phyloP scores from a whole-genome alignment of 2,329 filamentous ascomycete genomes.

The Myriangium duriaei region DNA sequence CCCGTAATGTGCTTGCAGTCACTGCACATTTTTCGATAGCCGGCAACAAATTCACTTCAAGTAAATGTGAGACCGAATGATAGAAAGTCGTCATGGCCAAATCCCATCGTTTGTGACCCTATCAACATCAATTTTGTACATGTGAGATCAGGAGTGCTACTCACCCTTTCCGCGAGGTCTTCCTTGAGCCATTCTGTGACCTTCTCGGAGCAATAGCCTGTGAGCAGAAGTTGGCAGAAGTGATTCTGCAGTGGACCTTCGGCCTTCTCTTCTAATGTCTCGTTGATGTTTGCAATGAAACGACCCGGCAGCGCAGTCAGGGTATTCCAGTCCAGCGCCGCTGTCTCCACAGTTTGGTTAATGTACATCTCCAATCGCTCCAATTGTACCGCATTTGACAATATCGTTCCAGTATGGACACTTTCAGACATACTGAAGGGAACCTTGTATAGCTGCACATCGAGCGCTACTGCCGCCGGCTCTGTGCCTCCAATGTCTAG shows the following conservation, averaged over 20 bases:
- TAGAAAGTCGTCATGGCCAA: slow-evolving; percentile 70
- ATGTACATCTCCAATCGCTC: slow-evolving; percentile 29
- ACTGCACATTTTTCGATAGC: slow-evolving; percentile 73
- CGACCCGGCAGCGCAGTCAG: slow-evolving; percentile 11
- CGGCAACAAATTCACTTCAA: slow-evolving; percentile 81
- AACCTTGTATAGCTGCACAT: slow-evolving; percentile 9
- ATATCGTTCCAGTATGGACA: slow-evolving; percentile 11
- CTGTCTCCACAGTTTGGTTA: slow-evolving; percentile 25
- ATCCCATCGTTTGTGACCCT: slow-evolving; percentile 94
- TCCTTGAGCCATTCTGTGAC: slow-evolving; percentile 84
- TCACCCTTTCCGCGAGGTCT: slow-evolving; percentile 63
- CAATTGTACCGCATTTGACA: slow-evolving; percentile 39
- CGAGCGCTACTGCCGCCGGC: slow-evolving; percentile 29
- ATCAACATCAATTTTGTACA: not conserved
- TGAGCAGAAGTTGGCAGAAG: slow-evolving; percentile 72
- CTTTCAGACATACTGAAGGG: slow-evolving; percentile 32
- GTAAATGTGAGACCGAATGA: slow-evolving; percentile 59
- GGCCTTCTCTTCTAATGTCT: slow-evolving; percentile 55
- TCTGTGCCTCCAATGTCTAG: slow-evolving; percentile 31
- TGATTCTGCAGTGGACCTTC: slow-evolving; percentile 59
- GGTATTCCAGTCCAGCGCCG: slow-evolving; percentile 39
- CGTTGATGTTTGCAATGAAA: slow-evolving; percentile 41
- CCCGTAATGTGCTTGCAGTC: slow-evolving; percentile 69
- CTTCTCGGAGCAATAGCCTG: slow-evolving; percentile 62
- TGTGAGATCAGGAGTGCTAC: slow-evolving; percentile 17